Evolutionary conservation across 2,329 filamentous ascomycete species (phyloP).

Genomic region (Arthrobotrys sphaeroides): DNA sequence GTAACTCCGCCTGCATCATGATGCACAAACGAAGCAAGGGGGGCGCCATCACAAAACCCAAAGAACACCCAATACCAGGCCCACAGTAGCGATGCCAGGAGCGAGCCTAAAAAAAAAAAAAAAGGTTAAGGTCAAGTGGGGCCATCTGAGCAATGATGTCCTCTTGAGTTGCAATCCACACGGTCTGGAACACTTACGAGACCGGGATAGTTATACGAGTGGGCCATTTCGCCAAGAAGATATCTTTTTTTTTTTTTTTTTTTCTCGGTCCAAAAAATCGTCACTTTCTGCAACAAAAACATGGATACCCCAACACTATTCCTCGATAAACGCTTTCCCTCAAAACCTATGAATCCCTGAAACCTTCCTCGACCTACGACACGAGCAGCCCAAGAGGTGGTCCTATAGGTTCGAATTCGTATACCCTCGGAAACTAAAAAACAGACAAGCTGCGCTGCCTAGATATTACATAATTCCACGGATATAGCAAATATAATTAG

Average conservation of each 20-base stretch:
- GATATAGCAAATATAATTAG: not conserved
- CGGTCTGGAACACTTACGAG: not conserved
- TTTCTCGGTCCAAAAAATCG: no score
- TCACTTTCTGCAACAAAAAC: not conserved
- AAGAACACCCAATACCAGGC: no score
- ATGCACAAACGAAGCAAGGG: not conserved
- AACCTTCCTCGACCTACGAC: slow-evolving; percentile 49
- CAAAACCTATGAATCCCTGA: not conserved
- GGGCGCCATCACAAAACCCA: no score
- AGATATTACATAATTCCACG: not conserved
- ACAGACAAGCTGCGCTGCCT: not conserved
- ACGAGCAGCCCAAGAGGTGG: no score
- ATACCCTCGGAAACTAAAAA: no score
- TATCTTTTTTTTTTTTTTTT: no score
- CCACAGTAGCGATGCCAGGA: not conserved
- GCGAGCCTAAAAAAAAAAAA: not conserved
- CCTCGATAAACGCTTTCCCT: slow-evolving; percentile 64
- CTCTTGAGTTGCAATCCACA: not conserved
- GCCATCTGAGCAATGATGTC: not conserved
- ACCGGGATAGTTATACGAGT: not conserved
- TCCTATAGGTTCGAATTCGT: no score
- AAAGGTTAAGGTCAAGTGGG: not conserved
- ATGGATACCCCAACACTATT: slow-evolving; percentile 58
- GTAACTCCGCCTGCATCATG: not conserved
- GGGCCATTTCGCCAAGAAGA: not conserved